Base-by-base conservation (phyloP, 768 basidiomycete species). In the Termitomyces sp. region DNA sequence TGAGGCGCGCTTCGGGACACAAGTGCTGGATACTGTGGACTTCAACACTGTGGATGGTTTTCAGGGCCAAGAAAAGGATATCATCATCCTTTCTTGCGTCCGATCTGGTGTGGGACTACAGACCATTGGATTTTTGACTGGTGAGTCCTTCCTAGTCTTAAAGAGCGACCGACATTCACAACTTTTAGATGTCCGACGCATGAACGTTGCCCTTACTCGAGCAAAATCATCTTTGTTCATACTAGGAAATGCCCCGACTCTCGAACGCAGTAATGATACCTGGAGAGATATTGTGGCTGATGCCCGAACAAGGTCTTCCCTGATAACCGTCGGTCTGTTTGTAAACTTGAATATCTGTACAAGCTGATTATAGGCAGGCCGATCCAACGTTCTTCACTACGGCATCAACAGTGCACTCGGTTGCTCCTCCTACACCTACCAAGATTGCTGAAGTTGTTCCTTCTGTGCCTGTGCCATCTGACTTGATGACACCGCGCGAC, bases 41-140 rank as follows among this genome's bases (percentile, higher is more conserved):
- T 98, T 99, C 75, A 90, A 97, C 67, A 98, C 97, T 0, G 96
- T 99, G 39, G 96, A 99, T 71, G 97, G 96, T 10, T 98, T 98
- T 67, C 97, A 99, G 70, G 97, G 97, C 47, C 97, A 99, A 73
- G 97, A 99, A 70, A 99, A 99, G 69, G 93, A 96, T 63, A 83
- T 99, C 52, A 96, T 99, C 72, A 98, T 99, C 61, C 78, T 99
- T 19, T 98, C 97, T 3, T 97, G 94, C 68, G 97, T 98, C 19
- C 85, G 97, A 60, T 90, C 94, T 10, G 94, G 97, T 5, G 86
- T 91, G 17, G 87, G 89, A n/a, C 69, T 93, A 19, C 79, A 81
- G 56, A 82, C 76, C 0, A 83, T 98, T 54, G 97, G 97, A 57
- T 98, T 98, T 76, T 79, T 98, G 64, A 80, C 85, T 61, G 94